Conservation (phyloP, 441 rosid species). For the Erodium chrysanthum region DNA sequence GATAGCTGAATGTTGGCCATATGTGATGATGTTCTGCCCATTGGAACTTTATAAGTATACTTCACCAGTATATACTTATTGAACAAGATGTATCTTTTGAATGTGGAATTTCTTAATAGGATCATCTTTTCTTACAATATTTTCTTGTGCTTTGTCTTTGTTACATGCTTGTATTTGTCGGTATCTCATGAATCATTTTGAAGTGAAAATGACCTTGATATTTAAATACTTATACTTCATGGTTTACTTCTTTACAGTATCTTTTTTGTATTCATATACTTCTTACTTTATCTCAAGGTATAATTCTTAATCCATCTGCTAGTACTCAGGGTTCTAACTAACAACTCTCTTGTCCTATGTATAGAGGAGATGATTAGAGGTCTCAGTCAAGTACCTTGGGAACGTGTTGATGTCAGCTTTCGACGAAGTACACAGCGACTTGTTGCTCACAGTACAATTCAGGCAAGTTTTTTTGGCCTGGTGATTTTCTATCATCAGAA, state of each 20-base stretch:
- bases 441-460: conserved; percentile 74
- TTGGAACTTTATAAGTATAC: not conserved
- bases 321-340: conserved; percentile 3
- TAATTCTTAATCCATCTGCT: not conserved
- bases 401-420: conserved; percentile 87
- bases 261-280: not conserved
- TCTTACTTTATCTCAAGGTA: no score
- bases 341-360: conserved; percentile 15
- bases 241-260: not conserved
- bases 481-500: not conserved
- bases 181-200: conserved; percentile 1
- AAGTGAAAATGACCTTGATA: not conserved
- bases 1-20: not conserved
- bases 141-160: not conserved
- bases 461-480: conserved; percentile 42
- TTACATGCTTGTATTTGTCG: not conserved
- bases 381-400: conserved; percentile 73
- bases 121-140: conserved; percentile 3
- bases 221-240: not conserved
- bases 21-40: not conserved
- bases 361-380: conserved; percentile 81
- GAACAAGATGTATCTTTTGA: not conserved
- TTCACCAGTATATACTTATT: not conserved
- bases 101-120: not conserved
- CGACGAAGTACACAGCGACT: conserved; percentile 66